Conservation (phyloP, 306 rosid species). For the Aeschynomene evenia region DNA sequence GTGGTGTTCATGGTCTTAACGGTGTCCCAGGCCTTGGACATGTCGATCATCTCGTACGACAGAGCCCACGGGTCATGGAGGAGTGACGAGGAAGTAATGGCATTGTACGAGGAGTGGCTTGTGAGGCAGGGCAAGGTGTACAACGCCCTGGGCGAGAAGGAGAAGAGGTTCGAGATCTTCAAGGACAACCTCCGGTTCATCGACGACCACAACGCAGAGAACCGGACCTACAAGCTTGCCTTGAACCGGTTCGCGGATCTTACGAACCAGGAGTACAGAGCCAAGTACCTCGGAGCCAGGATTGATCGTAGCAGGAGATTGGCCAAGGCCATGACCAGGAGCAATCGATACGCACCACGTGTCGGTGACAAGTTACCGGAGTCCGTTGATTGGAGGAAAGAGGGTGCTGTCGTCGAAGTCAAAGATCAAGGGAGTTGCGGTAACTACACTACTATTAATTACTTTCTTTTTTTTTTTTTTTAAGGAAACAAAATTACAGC, state of each 20-base stretch:
- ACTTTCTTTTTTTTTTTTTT: background rate
- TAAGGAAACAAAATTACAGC: too few relatives aligned
- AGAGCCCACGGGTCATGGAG: conserved; percentile 31
- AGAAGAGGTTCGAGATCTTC: conserved; percentile 67
- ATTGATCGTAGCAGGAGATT: conserved; percentile 21
- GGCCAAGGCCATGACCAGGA: conserved; percentile 23
- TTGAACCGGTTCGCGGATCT: conserved; percentile 86
- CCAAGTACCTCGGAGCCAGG: conserved; percentile 52
- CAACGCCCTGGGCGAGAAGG: conserved; percentile 58
- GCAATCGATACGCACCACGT: conserved; percentile 55
- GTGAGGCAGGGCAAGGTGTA: conserved; percentile 53
- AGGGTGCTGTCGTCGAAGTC: conserved; percentile 63
- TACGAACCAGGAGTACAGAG: conserved; percentile 75
- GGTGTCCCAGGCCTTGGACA: conserved; percentile 51
- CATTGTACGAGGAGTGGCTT: conserved; percentile 65
- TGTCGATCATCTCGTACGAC: conserved; percentile 62
- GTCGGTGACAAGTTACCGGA: conserved; percentile 63
- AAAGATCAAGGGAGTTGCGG: conserved; percentile 86
- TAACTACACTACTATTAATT: conserved; percentile 16
- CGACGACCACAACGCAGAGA: conserved; percentile 64
- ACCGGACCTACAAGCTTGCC: conserved; percentile 64
- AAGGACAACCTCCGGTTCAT: conserved; percentile 75
- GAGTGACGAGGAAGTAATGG: conserved; percentile 58
- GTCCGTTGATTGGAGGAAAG: conserved; percentile 78
- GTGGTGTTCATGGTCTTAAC: conserved; percentile 39